Percentiles rank a stretch among this genome's conserved stretches.
These are phyloP conservation scores for Neurospora sp. DNA, from an alignment of 495 filamentous ascomycete species.

Conservation along the genomic window DNA sequence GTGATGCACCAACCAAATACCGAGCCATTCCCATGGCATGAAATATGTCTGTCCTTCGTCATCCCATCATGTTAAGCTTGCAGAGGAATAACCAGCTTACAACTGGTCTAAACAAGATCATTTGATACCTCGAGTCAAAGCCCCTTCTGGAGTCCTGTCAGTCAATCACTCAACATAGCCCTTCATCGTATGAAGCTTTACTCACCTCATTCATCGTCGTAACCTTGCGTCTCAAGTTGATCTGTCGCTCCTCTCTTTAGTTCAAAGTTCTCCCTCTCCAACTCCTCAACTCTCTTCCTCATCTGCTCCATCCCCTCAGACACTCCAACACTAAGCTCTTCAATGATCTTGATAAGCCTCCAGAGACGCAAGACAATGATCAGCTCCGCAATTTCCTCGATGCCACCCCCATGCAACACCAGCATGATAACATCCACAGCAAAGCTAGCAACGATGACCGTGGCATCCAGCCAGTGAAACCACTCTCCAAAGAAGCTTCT, in stretches of 20 bases:
- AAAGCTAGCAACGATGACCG: slow-evolving; percentile 51
- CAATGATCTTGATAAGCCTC: slow-evolving; percentile 59
- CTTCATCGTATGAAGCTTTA: not conserved
- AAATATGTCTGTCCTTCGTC: not conserved
- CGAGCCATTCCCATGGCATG: not conserved
- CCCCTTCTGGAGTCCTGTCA: not conserved
- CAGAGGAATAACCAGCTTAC: not conserved
- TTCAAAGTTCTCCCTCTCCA: slow-evolving; percentile 9
- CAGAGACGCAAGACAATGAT: slow-evolving; percentile 55
- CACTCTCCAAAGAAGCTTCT: slow-evolving; percentile 48
- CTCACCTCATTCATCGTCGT: not conserved
- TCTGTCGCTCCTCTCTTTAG: not conserved
- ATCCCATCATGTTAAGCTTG: not conserved
- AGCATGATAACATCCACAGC: slow-evolving; percentile 43
- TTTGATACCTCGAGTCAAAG: not conserved
- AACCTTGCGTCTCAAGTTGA: not conserved
- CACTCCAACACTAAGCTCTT: slow-evolving; percentile 51
- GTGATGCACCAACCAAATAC: not conserved
- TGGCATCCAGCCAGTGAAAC: slow-evolving; percentile 55
- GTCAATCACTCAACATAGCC: not conserved
- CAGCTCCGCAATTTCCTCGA: slow-evolving; percentile 52
- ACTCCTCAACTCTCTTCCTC: slow-evolving; percentile 5
- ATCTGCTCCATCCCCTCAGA: slow-evolving; percentile 34
- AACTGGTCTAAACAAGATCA: not conserved
- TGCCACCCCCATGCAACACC: slow-evolving; percentile 19